Base-by-base conservation (phyloP, 768 basidiomycete species). In the Lanmaoa pseudosensibilis region DNA sequence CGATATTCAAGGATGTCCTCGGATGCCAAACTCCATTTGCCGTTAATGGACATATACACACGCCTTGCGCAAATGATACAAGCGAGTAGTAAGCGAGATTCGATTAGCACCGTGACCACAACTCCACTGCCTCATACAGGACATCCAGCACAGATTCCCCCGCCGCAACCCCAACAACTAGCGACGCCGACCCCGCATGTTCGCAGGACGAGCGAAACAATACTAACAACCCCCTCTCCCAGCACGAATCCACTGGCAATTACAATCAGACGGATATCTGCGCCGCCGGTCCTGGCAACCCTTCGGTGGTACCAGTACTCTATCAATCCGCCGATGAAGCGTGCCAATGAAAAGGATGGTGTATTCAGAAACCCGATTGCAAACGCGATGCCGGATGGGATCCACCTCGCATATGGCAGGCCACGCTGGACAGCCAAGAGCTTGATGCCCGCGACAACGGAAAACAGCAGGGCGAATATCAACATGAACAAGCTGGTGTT, bases 301-400 rank as follows among this genome's bases (percentile, higher is more conserved):
- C 77, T 74, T 25, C 74, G 80, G 58, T 83, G 80, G 65, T 87
- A 92, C 27, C 83, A 67, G 63, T 87, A 83, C 64, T 96, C 94
- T 60, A 91, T 72, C 58, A 90, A 69, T 3, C 96, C 96, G 37
- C 96, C 96, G 52, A 96, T 79, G 32, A 98, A 77, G 50, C 96
- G 85, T 1, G 96, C 94, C 55, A 98, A 80, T 7, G 93, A 92
- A 76, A 98, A 98, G 4, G 89, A 90, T 4, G 96, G 96, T 0
- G 94, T 93, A 67, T 98, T 98, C 65, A 98, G 77, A 72, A 98
- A 97, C 0, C 96, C 94, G 55, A 97, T 91, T 6, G 94, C 94
- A 67, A 98, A 98, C 2, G 94, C 94, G 38, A 98, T 85, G 23
- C 94, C 94, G 1, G 92, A 95, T 5, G 93, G 93, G 37, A 95